Percentiles rank a stretch among this genome's conserved stretches.
These are phyloP conservation scores for Aspergillus neoniger DNA, from an alignment of 2,329 filamentous ascomycete species.

Conservation along the genomic window DNA sequence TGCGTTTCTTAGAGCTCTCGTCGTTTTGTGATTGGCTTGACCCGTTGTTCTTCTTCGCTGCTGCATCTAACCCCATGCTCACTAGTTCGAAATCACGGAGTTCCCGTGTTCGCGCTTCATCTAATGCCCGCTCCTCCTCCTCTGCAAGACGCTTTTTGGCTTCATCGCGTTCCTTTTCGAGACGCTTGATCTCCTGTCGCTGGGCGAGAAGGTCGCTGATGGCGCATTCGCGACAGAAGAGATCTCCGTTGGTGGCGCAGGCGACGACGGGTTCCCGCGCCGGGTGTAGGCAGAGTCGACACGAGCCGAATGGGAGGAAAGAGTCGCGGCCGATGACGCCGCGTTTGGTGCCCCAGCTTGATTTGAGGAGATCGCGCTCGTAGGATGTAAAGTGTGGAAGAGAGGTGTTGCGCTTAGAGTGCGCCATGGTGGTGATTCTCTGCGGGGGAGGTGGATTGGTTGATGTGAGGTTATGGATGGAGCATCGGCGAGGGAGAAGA, in stretches of 20 bases:
- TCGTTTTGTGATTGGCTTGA: constrained; percentile 16
- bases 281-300: constrained; percentile 79
- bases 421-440: constrained; percentile 37
- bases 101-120: constrained; percentile 69
- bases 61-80: constrained; percentile 65
- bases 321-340: constrained; percentile 88
- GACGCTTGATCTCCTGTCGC: constrained; percentile 83
- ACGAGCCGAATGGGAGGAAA: constrained; percentile 88
- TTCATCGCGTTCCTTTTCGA: constrained; percentile 66
- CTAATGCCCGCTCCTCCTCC: constrained; percentile 61
- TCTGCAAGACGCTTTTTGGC: constrained; percentile 65
- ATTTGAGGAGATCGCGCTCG: constrained; percentile 80
- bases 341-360: constrained; percentile 76
- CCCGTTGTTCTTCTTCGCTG: constrained; percentile 20
- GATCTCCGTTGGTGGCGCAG: constrained; percentile 74
- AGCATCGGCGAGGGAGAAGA: background rate
- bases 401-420: constrained; percentile 81
- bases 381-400: constrained; percentile 91
- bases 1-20: constrained; percentile 27
- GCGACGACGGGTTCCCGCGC: constrained; percentile 83
- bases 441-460: background rate
- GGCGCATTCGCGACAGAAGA: constrained; percentile 95
- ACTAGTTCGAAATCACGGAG: constrained; percentile 81
- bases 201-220: constrained; percentile 88
- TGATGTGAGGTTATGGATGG: background rate